These are phyloP conservation scores for Hypericum perforatum DNA, from an alignment of 345 rosid genomes.

Conservation along the genomic window DNA sequence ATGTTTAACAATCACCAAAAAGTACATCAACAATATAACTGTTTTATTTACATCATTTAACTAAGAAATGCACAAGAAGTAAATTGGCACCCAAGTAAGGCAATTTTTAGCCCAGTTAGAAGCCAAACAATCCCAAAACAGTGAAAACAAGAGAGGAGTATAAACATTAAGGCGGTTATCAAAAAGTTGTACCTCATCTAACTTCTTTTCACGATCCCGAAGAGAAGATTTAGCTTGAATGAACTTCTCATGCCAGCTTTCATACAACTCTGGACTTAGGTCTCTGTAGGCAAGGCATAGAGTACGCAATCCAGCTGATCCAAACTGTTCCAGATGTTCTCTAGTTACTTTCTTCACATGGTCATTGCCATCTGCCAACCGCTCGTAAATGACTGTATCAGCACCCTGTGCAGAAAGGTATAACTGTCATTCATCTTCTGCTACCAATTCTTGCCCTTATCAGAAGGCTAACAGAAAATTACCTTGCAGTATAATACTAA, in stretches of 20 bases:
- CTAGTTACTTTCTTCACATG: slow-evolving; percentile 65
- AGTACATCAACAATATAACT: too few species aligned
- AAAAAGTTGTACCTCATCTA: slow-evolving; percentile 64
- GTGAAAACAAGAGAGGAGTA: too few species aligned
- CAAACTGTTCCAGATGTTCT: slow-evolving; percentile 87
- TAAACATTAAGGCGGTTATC: too few species aligned
- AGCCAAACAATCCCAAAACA: too few species aligned
- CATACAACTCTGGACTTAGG: slow-evolving; percentile 63
- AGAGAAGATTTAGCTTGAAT: slow-evolving; percentile 94
- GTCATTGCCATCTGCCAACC: slow-evolving; percentile 64
- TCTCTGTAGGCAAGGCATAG: slow-evolving; percentile 91
- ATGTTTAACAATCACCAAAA: too few species aligned
- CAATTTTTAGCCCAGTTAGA: too few species aligned
- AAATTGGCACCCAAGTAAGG: too few species aligned
- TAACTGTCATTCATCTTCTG: slow-evolving; percentile 24
- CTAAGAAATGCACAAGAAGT: too few species aligned
- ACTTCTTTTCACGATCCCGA: slow-evolving; percentile 90
- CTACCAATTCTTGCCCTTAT: slow-evolving; percentile 4
- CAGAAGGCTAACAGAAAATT: slow-evolving; percentile 18
- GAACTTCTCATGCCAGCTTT: slow-evolving; percentile 95
- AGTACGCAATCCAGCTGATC: slow-evolving; percentile 94
- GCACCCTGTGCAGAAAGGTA: slow-evolving; percentile 67
- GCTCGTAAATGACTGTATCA: slow-evolving; percentile 87
- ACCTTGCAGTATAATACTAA: slow-evolving; percentile 98
- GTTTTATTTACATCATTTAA: too few species aligned